phyloP scores from a whole-genome alignment of 2,329 filamentous ascomycete species.

The Thelonectria rubi region DNA sequence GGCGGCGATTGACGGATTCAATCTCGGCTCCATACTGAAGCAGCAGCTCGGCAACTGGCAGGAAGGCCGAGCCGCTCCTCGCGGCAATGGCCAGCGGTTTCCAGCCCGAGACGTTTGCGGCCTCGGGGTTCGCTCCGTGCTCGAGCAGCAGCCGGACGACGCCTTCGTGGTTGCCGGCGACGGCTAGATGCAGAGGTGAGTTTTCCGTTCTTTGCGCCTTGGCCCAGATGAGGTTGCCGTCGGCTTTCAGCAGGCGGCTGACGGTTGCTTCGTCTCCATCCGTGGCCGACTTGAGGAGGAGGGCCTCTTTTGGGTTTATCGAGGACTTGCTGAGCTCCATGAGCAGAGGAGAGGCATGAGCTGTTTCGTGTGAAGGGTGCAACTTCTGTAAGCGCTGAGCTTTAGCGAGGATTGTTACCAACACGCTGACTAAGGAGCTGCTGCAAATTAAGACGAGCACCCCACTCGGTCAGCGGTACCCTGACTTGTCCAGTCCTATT shows the following conservation, averaged over 20 bases:
- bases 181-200: slow-evolving; percentile 7
- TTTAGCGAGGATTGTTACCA: no score
- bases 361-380: no score
- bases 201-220: not conserved
- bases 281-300: not conserved
- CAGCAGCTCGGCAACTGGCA: slow-evolving; percentile 2
- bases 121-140: slow-evolving; percentile 10
- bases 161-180: not conserved
- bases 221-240: slow-evolving; percentile 4
- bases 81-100: slow-evolving; percentile 10
- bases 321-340: not conserved
- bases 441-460: no score
- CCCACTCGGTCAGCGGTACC: no score
- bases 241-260: not conserved
- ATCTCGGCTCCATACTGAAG: slow-evolving; percentile 12
- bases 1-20: slow-evolving; percentile 1
- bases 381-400: no score
- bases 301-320: not conserved
- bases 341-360: not conserved
- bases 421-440: no score
- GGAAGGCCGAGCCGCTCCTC: not conserved
- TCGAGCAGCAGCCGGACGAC: slow-evolving; percentile 5
- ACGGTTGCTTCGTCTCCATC: not conserved
- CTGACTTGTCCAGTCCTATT: no score
- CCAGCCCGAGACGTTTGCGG: slow-evolving; percentile 3